Percentiles rank a stretch among this genome's conserved stretches.
phyloP scores from a whole-genome alignment of 129 eudicot species.

The Flaveria ramosissima region DNA sequence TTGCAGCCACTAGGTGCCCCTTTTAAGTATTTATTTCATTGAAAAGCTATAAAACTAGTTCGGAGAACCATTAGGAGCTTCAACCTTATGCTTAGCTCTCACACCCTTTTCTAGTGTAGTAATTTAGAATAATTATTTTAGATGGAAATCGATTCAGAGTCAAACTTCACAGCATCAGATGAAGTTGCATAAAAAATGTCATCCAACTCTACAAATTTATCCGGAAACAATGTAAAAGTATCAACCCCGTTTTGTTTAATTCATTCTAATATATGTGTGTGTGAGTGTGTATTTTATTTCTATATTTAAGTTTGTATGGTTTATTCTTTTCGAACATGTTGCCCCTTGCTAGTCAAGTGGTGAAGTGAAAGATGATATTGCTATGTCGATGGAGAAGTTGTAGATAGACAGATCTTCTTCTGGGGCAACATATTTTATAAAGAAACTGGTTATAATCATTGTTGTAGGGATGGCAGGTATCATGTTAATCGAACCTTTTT shows the following conservation, averaged over 20 bases:
- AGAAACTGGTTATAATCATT: constrained; percentile 76
- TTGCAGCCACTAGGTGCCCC: not conserved
- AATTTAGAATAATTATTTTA: not conserved
- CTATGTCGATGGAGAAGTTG: constrained; percentile 66
- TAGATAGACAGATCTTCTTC: constrained; percentile 54
- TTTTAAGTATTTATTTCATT: not conserved
- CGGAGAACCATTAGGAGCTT: not conserved
- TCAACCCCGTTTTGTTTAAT: not conserved
- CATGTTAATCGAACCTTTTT: not conserved
- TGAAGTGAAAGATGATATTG: constrained; percentile 52
- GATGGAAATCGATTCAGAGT: constrained; percentile 65
- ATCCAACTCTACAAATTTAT: constrained; percentile 44
- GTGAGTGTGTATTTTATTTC: not conserved
- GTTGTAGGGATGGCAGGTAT: constrained; percentile 99
- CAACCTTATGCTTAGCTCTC: not conserved
- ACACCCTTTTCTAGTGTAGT: constrained; percentile 10
- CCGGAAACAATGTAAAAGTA: constrained; percentile 28
- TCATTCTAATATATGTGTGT: not conserved
- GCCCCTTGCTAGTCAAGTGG: constrained; percentile 23
- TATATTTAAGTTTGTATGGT: not conserved
- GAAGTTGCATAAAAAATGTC: constrained; percentile 44
- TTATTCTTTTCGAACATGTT: constrained; percentile 9
- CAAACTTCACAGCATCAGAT: constrained; percentile 31
- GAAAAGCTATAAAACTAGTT: not conserved
- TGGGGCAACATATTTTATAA: constrained; percentile 54